A percentile compares a stretch with the other conserved stretches of the same genome.
phyloP scores from a whole-genome alignment of 345 rosid genomes.

The Salix arbutifolia region DNA sequence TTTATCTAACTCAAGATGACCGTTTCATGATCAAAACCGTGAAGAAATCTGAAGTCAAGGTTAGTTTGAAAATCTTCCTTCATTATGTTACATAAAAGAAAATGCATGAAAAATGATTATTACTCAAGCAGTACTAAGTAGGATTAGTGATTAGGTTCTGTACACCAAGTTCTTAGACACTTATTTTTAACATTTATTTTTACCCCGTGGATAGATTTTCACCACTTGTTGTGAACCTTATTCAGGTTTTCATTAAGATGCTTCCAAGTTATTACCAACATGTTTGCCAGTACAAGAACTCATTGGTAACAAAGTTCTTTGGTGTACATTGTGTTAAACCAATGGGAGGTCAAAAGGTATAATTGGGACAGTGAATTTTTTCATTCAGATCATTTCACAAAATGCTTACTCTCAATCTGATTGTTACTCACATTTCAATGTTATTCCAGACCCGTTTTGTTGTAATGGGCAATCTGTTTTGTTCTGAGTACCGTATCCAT shows the following conservation, averaged over 20 bases:
- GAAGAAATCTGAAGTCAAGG: constrained; percentile 74
- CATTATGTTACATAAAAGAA: not conserved
- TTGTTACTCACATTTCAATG: constrained; percentile 6
- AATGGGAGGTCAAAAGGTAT: constrained; percentile 63
- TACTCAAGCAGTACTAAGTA: not conserved
- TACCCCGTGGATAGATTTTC: not conserved
- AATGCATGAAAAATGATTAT: not conserved
- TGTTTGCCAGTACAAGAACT: constrained; percentile 56
- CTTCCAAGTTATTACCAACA: constrained; percentile 59
- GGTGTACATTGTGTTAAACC: constrained; percentile 69
- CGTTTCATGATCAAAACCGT: constrained; percentile 70
- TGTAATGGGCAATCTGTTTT: constrained; percentile 65
- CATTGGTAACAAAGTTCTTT: constrained; percentile 65
- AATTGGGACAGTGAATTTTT: not conserved
- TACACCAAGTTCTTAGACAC: not conserved
- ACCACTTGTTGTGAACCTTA: constrained; percentile 7
- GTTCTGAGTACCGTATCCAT: constrained; percentile 61
- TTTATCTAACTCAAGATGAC: constrained; percentile 68
- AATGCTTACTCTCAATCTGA: not conserved
- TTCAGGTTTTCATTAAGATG: constrained; percentile 62
- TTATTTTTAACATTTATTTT: not conserved
- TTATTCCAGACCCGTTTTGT: constrained; percentile 51
- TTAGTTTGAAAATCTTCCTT: constrained; percentile 9
- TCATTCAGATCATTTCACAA: not conserved
- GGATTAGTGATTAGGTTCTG: not conserved